Evolutionary conservation across 345 rosid genomes (phyloP), one percentile per base, ranked within the genome.

Genomic region (Diplotaxis tenuifolia): DNA sequence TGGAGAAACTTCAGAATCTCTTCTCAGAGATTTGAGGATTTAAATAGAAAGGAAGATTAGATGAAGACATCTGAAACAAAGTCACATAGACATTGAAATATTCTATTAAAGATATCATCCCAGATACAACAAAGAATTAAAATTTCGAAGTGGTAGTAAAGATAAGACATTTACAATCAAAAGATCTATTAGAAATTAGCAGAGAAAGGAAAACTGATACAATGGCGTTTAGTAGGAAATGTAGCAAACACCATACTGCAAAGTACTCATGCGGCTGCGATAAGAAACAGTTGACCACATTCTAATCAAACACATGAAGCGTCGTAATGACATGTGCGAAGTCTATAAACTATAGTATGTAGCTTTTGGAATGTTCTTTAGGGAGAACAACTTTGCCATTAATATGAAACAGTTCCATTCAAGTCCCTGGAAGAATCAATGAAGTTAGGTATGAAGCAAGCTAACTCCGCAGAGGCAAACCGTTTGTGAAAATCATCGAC

Each of bases 201-300:
- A 47, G 67, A 58, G 14, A 82, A 23, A 3, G 96, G 91, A 64
- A 91, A 91, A 23, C 98, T 97, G 27, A 91, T 83, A 10, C 97
- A n/a, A 53, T 89, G 94, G 59, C 98, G 94, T 58, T 73, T 75
- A 21, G 91, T 88, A 0, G 98, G 98, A 62, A 89, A 94, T 18
- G 78, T 83, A 50, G 86, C 84, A 23, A 91, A 94, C 75, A 91
- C 18, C 93, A 91, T 83, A 57, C 93, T 89, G 81, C n/a, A n/a
- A 3, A 88, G 22, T 27, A 80, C 84, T 14, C 97, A 97, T 28
- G 89, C 70, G 36, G 82, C 92, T 3, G 91, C 83, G 0, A 96
- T 96, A 83, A 93, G 72, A 2, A 89, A 79, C 97, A 94, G 29
- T 16, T 67, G 2, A 89, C 88, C 18, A 84, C 88, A 76, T 88